Conservation (phyloP, 805 yeast genomes). For the Starmerella ratchasimensis region DNA sequence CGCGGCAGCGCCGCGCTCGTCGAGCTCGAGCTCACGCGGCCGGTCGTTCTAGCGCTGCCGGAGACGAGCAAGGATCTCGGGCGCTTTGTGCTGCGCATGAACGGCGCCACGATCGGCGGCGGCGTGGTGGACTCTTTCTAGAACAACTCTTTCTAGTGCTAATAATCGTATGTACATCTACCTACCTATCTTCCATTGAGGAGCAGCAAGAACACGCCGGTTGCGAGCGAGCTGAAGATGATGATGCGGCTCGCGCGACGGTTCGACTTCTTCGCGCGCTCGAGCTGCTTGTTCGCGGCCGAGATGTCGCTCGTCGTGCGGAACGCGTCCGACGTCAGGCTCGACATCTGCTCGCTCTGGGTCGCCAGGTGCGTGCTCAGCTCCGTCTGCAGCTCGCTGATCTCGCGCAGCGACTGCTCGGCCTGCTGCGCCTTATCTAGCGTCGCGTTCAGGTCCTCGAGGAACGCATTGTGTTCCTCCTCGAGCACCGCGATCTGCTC, state of each 20-base stretch:
- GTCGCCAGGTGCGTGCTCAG: conserved; percentile 55
- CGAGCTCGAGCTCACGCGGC: conserved; percentile 36
- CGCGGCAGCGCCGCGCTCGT: conserved; percentile 49
- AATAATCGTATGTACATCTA: not conserved
- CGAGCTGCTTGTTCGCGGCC: conserved; percentile 57
- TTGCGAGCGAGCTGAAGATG: conserved; percentile 38
- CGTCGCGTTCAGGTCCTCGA: conserved; percentile 27
- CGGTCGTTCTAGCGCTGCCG: conserved; percentile 41
- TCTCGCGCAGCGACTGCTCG: conserved; percentile 38
- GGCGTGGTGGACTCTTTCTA: conserved; percentile 31
- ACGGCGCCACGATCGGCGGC: conserved; percentile 58
- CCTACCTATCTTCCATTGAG: conserved; percentile 19
- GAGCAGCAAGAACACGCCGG: conserved; percentile 44
- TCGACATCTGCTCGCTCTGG: conserved; percentile 58
- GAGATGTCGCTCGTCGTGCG: conserved; percentile 50
- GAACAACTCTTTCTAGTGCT: no score
- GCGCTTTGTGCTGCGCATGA: conserved; percentile 54
- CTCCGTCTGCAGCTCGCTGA: conserved; percentile 61
- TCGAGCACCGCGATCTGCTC: conserved; percentile 25
- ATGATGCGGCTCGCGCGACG: conserved; percentile 47
- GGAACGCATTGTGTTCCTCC: conserved; percentile 26
- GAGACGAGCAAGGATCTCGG: conserved; percentile 41
- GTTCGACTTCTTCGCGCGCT: conserved; percentile 53
- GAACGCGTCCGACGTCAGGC: conserved; percentile 51
- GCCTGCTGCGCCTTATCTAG: conserved; percentile 29